A percentile compares a stretch with the other conserved stretches of the same genome.
Evolutionary conservation across 169 alveolate genomes (phyloP).

Genomic region (Plasmodium gallinaceum): DNA sequence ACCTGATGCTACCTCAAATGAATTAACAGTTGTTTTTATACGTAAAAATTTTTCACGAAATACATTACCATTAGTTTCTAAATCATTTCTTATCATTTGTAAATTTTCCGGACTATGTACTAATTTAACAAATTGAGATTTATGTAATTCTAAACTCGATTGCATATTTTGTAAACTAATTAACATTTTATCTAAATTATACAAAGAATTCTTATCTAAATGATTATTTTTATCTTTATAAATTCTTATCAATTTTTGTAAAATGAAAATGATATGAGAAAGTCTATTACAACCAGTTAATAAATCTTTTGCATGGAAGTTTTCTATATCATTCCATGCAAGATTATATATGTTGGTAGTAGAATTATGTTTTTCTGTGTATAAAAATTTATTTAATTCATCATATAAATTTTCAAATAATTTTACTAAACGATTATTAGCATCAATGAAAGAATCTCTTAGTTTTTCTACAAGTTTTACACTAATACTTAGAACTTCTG

Average conservation of each 20-base stretch:
- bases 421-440: conserved; percentile 17
- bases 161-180: background rate
- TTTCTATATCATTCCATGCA: conserved; percentile 25
- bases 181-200: conserved; percentile 9
- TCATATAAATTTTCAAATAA: conserved; percentile 29
- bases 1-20: conserved; percentile 18
- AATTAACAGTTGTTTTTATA: conserved; percentile 4
- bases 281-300: conserved; percentile 9
- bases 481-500: background rate
- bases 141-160: background rate
- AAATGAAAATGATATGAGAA: background rate
- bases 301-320: conserved; percentile 6
- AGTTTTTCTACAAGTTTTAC: conserved; percentile 10
- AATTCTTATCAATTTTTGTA: conserved; percentile 9
- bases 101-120: conserved; percentile 2
- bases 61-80: conserved; percentile 26
- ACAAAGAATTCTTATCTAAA: conserved; percentile 3
- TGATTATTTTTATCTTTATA: conserved; percentile 11
- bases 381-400: conserved; percentile 23
- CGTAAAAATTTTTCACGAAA: conserved; percentile 19
- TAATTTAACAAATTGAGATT: conserved; percentile 17
- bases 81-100: conserved; percentile 13
- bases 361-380: background rate
- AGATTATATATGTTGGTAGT: background rate
- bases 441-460: background rate